Evolutionary conservation across 352 stramenopile genomes (phyloP).

Genomic region (Phytophthora europaea): DNA sequence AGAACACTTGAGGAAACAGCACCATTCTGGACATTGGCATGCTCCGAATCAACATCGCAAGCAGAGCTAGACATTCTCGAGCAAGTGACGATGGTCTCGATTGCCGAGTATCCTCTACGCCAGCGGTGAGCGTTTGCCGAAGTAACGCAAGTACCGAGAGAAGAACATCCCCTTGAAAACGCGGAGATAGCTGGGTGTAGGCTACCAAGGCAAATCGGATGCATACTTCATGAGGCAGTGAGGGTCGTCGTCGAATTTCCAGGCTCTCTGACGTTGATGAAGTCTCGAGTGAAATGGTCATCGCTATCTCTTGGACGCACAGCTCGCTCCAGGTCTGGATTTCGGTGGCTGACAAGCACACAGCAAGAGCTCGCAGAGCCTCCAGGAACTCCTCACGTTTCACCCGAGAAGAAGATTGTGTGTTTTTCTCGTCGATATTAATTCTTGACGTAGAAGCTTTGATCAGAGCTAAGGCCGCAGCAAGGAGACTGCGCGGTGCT

Average conservation of each 20-base stretch:
- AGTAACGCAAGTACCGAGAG: constrained; percentile 67
- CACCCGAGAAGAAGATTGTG: neutral
- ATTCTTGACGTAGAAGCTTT: constrained; percentile 17
- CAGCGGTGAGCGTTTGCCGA: constrained; percentile 32
- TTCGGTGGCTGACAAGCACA: constrained; percentile 42
- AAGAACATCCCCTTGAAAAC: constrained; percentile 73
- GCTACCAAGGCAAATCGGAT: constrained; percentile 65
- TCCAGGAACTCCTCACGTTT: constrained; percentile 21
- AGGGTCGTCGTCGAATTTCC: constrained; percentile 7
- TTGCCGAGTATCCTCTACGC: constrained; percentile 17
- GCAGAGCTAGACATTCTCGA: constrained; percentile 52
- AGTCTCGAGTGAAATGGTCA: constrained; percentile 46
- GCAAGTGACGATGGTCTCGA: constrained; percentile 40
- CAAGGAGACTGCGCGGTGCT: constrained; percentile 23
- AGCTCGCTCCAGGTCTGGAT: constrained; percentile 59
- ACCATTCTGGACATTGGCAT: constrained; percentile 68
- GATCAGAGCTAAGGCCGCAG: constrained; percentile 22
- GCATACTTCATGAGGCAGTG: constrained; percentile 35
- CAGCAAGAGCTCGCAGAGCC: constrained; percentile 34
- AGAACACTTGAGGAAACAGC: constrained; percentile 83
- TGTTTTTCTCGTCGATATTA: constrained; percentile 7
- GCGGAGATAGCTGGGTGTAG: constrained; percentile 55
- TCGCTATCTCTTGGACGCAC: constrained; percentile 65
- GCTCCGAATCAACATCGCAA: constrained; percentile 47
- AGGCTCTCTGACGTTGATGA: constrained; percentile 4